Evolutionary conservation across 192 early-diverging fungal genomes (phyloP), one percentile per base, ranked within the genome.

Genomic region (Mortierella alpina): DNA sequence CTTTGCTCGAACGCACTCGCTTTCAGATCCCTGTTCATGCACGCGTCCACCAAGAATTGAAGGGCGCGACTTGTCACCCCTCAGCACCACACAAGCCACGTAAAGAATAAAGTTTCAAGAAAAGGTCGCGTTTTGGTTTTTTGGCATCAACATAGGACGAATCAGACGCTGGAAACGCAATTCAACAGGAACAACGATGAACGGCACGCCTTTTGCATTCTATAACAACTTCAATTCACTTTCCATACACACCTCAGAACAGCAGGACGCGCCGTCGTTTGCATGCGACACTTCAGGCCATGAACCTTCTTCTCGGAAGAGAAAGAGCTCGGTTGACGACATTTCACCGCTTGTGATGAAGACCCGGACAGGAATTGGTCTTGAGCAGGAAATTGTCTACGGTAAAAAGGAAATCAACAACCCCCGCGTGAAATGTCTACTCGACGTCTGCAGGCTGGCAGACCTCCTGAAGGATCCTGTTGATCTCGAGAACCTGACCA

Each of bases 321-420:
- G 77, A 39, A 80, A 72, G 42, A 79, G 64, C 47, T 72, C 77
- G 1, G 56, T 68, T 63, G 77, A 80, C 2, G 77, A 80, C 58
- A 68, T 63, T 1, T 80, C 77, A 48, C 77, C 77, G 2, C 57
- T 80, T 7, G 63, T 59, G 6, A 80, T 72, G 70, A 80, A 80
- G 46, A 80, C 77, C 14, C 63, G 77, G 12, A 23, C 66, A 40
- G 77, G 77, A 5, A 68, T 80, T 23, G 77, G 77, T 14, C 70
- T 80, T 58, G 77, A 80, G 46, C 44, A 72, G 20, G 77, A 80
- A n/a, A 80, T 80, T 54, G 70, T 80, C 6, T 72, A 72, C 64
- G 77, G 77, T 80, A 80, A 41, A 13, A 46, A 7, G 3, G 12
- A 4, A 0, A 7, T 9, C 46, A 14, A 23, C 4, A 15, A 6